These are phyloP conservation scores for Buddleja alternifolia DNA, from an alignment of 257 asterid species.

Conservation along the genomic window DNA sequence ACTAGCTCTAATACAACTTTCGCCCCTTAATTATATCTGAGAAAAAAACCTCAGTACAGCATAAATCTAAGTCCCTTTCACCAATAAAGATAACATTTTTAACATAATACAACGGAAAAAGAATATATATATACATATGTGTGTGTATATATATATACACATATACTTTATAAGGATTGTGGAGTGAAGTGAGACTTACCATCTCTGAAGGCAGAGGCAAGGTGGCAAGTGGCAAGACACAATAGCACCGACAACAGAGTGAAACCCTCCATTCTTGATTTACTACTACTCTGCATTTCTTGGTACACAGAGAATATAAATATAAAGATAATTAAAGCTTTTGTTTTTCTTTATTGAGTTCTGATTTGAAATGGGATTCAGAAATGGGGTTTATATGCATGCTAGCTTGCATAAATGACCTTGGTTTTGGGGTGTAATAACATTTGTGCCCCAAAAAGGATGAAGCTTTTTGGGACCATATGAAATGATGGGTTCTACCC, in stretches of 20 bases:
- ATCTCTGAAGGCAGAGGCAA: conserved; percentile 58
- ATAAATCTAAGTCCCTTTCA: conserved; percentile 17
- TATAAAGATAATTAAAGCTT: neutral
- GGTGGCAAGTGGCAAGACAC: conserved; percentile 43
- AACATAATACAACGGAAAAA: neutral
- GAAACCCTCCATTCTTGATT: conserved; percentile 43
- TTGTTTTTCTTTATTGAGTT: conserved; percentile 16
- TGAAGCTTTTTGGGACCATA: conserved; percentile 35
- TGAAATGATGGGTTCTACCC: too few species aligned
- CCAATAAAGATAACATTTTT: conserved; percentile 1
- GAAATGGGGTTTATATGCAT: conserved; percentile 65
- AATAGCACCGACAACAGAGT: conserved; percentile 48
- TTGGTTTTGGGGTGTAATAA: conserved; percentile 36
- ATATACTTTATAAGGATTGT: neutral
- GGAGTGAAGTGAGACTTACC: conserved; percentile 46
- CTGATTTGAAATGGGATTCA: conserved; percentile 32
- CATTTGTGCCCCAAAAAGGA: conserved; percentile 35
- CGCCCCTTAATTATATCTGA: too few species aligned
- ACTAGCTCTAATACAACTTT: too few species aligned
- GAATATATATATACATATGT: too few species aligned
- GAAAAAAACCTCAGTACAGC: neutral
- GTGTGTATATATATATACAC: too few species aligned
- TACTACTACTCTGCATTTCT: conserved; percentile 24
- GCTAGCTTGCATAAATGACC: conserved; percentile 37
- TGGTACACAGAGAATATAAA: conserved; percentile 11